phyloP scores from a whole-genome alignment of 768 basidiomycete species.

The Chiua virens region DNA sequence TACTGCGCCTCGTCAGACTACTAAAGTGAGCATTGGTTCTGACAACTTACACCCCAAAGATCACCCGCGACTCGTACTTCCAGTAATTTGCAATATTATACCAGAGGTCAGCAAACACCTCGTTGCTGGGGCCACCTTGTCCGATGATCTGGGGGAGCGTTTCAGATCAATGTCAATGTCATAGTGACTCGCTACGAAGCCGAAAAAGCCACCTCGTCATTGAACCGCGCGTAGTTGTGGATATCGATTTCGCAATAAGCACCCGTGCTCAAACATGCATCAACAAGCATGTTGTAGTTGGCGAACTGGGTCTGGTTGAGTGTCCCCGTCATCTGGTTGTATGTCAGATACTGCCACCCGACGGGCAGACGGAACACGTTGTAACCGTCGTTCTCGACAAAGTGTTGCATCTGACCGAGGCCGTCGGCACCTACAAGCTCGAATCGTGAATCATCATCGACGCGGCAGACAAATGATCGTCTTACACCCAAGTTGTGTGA shows the following conservation, averaged over 20 bases:
- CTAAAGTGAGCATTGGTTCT: neutral
- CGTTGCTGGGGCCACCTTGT: slow-evolving; percentile 60
- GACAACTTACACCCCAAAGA: slow-evolving; percentile 48
- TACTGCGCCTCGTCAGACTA: slow-evolving; percentile 33
- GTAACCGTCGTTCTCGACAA: slow-evolving; percentile 53
- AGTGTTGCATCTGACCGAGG: slow-evolving; percentile 61
- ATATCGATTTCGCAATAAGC: slow-evolving; percentile 57
- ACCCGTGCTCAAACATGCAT: slow-evolving; percentile 44
- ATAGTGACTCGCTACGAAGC: too few relatives aligned
- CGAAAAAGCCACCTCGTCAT: slow-evolving; percentile 43
- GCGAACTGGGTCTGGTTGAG: slow-evolving; percentile 42
- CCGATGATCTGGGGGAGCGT: slow-evolving; percentile 47
- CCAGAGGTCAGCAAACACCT: slow-evolving; percentile 55
- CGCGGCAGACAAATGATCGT: too few relatives aligned
- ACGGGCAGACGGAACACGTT: slow-evolving; percentile 63
- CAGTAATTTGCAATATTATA: slow-evolving; percentile 50
- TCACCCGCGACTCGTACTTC: slow-evolving; percentile 37
- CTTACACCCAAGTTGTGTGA: slow-evolving; percentile 44
- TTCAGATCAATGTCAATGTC: too few relatives aligned
- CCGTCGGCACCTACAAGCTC: slow-evolving; percentile 8
- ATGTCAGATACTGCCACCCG: slow-evolving; percentile 56
- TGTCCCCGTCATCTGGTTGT: too few relatives aligned
- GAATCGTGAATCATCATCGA: too few relatives aligned
- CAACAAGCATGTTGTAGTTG: slow-evolving; percentile 49
- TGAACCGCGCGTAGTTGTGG: slow-evolving; percentile 62